A percentile compares a stretch with the other conserved stretches of the same genome.
These are phyloP conservation scores for Solanum sparsipilum DNA, from an alignment of 257 asterid genomes.

Conservation along the genomic window DNA sequence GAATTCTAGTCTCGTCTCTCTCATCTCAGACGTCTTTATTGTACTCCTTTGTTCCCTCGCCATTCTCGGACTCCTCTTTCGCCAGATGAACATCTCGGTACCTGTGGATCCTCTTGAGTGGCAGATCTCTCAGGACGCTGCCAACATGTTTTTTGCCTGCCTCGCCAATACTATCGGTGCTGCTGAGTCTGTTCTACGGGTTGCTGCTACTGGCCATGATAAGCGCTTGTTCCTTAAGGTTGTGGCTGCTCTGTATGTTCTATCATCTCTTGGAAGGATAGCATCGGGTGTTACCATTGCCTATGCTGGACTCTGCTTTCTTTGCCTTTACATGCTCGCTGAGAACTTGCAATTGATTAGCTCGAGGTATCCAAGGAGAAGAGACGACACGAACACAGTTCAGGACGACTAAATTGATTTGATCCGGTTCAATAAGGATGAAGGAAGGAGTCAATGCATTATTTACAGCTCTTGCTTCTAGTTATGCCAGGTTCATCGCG, in stretches of 20 bases:
- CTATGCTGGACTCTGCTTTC: slow-evolving; percentile 73
- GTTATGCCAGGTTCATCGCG: neutral
- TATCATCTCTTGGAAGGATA: slow-evolving; percentile 76
- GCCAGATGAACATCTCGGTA: slow-evolving; percentile 91
- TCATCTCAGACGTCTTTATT: slow-evolving; percentile 82
- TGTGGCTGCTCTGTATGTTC: slow-evolving; percentile 51
- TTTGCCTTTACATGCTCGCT: slow-evolving; percentile 56
- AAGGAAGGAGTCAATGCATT: neutral
- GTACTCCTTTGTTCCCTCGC: slow-evolving; percentile 91
- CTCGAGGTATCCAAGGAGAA: slow-evolving; percentile 35
- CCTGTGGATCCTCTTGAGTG: slow-evolving; percentile 98
- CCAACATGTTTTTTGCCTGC: slow-evolving; percentile 67
- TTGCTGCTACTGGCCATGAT: slow-evolving; percentile 97
- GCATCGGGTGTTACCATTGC: slow-evolving; percentile 80
- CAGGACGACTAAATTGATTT: slow-evolving; percentile 22
- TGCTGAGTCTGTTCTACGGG: slow-evolving; percentile 95
- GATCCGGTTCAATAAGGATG: neutral
- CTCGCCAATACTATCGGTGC: slow-evolving; percentile 96
- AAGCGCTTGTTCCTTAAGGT: slow-evolving; percentile 93
- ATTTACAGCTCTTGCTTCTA: neutral
- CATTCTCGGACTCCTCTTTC: slow-evolving; percentile 92
- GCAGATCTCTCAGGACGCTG: slow-evolving; percentile 95
- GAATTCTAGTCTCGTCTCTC: slow-evolving; percentile 65
- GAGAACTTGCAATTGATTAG: slow-evolving; percentile 38
- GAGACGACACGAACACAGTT: slow-evolving; percentile 28